phyloP scores from a whole-genome alignment of 2,329 filamentous ascomycete genomes.

The Corinectria fuckeliana region DNA sequence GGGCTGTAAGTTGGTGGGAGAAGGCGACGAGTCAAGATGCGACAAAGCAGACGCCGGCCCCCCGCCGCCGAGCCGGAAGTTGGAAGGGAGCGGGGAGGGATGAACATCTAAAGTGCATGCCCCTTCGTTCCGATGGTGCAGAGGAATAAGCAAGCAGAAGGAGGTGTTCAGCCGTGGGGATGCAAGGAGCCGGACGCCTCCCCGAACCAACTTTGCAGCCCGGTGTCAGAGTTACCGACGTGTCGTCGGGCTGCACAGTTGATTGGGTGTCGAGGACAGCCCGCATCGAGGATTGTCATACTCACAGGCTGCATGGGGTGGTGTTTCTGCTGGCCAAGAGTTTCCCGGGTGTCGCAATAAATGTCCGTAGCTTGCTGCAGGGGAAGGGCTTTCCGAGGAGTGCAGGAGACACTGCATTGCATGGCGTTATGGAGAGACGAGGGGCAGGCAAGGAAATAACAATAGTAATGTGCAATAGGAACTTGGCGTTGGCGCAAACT shows the following conservation, averaged over 20 bases:
- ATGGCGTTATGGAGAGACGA: not conserved
- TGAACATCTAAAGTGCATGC: no score
- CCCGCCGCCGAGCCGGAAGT: constrained; percentile 18
- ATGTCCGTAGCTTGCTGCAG: not conserved
- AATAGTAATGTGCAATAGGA: not conserved
- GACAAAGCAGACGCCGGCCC: constrained; percentile 1
- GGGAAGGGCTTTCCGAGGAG: not conserved
- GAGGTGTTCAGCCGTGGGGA: constrained; percentile 8
- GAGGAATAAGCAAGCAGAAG: constrained; percentile 12
- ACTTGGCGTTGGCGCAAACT: not conserved
- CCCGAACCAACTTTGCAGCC: constrained; percentile 12
- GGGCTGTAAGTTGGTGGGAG: not conserved
- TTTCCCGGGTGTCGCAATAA: not conserved
- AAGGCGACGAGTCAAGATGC: not conserved
- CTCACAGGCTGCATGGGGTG: not conserved
- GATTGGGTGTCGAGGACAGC: not conserved
- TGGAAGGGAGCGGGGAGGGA: constrained; percentile 21
- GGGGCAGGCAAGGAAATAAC: not conserved
- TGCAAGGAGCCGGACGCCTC: constrained; percentile 35
- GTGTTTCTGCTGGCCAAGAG: not conserved
- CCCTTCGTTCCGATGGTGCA: constrained; percentile 29
- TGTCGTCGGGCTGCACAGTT: constrained; percentile 1
- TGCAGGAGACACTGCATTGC: constrained; percentile 2
- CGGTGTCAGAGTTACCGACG: constrained; percentile 20
- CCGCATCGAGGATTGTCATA: not conserved